Conservation (phyloP, 148 eudicot genomes). For the Arctostaphylos glauca region DNA sequence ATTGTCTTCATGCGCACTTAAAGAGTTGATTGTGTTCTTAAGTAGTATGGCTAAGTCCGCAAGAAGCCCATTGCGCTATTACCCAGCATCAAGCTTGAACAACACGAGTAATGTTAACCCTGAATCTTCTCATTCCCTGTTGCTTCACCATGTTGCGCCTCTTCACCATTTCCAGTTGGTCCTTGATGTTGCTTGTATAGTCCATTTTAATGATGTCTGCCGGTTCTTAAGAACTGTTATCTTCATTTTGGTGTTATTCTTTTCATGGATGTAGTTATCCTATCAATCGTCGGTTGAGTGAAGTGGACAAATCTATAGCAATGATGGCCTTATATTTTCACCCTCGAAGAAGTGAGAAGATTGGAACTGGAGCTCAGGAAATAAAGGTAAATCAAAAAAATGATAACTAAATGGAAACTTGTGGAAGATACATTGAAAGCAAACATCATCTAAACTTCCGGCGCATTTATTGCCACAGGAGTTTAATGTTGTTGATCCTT, state of each 20-base stretch:
- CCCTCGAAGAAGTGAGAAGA: conserved; percentile 66
- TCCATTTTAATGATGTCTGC: background rate
- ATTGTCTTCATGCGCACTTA: background rate
- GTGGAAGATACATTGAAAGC: background rate
- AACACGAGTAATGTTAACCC: background rate
- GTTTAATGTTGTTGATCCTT: background rate
- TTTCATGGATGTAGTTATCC: conserved; percentile 44
- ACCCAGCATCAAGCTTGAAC: conserved; percentile 11
- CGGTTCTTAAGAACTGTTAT: background rate
- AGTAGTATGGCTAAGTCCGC: background rate
- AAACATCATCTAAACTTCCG: background rate
- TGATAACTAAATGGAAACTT: background rate
- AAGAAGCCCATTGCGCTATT: background rate
- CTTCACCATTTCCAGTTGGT: background rate
- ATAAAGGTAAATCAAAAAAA: conserved; percentile 53
- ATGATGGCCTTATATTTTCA: conserved; percentile 67
- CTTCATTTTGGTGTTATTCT: background rate
- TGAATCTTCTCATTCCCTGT: background rate
- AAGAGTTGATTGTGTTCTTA: background rate
- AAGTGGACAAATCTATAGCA: conserved; percentile 42
- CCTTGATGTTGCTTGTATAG: conserved; percentile 9
- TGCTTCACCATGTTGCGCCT: background rate
- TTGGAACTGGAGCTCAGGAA: conserved; percentile 62
- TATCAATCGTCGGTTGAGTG: conserved; percentile 48
- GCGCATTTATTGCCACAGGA: background rate